Evolutionary conservation across 768 basidiomycete species (phyloP).

Genomic region (Boletus eberwhitei): DNA sequence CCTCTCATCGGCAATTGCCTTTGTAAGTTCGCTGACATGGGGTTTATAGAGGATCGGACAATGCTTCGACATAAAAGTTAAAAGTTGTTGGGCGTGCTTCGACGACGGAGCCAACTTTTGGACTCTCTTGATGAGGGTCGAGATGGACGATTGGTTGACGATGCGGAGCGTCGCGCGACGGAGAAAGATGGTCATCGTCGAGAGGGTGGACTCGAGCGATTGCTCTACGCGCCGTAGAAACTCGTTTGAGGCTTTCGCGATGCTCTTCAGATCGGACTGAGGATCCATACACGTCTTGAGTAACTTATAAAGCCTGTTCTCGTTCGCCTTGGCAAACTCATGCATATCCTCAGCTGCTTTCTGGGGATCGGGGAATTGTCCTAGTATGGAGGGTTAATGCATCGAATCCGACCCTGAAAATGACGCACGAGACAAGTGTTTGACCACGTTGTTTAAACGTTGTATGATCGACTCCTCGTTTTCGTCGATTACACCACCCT

Average conservation of each 20-base stretch:
- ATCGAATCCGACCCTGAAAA: background rate
- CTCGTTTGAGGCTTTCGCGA: conserved; percentile 81
- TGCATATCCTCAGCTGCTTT: conserved; percentile 78
- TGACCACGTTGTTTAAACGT: conserved; percentile 52
- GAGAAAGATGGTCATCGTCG: conserved; percentile 70
- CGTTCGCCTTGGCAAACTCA: conserved; percentile 84
- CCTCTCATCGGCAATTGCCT: conserved; percentile 66
- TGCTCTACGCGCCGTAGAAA: conserved; percentile 75
- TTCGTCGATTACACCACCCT: conserved; percentile 91
- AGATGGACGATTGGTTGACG: conserved; percentile 82
- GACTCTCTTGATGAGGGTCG: conserved; percentile 70
- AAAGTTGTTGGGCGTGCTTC: conserved; percentile 48
- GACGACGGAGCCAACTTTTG: conserved; percentile 44
- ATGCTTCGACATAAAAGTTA: conserved; percentile 69
- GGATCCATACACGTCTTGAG: conserved; percentile 79
- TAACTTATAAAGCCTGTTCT: conserved; percentile 80
- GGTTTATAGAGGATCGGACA: conserved; percentile 68
- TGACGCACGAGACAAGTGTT: conserved; percentile 60
- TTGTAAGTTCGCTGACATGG: conserved; percentile 74
- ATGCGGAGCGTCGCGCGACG: conserved; percentile 69
- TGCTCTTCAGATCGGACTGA: conserved; percentile 75
- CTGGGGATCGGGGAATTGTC: conserved; percentile 59
- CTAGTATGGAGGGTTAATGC: conserved; percentile 30
- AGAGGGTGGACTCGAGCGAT: conserved; percentile 51
- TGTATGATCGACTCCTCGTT: conserved; percentile 63